Evolutionary conservation across 371 early-diverging fungal genomes (phyloP).

Genomic region (Haplosporangium sp.): DNA sequence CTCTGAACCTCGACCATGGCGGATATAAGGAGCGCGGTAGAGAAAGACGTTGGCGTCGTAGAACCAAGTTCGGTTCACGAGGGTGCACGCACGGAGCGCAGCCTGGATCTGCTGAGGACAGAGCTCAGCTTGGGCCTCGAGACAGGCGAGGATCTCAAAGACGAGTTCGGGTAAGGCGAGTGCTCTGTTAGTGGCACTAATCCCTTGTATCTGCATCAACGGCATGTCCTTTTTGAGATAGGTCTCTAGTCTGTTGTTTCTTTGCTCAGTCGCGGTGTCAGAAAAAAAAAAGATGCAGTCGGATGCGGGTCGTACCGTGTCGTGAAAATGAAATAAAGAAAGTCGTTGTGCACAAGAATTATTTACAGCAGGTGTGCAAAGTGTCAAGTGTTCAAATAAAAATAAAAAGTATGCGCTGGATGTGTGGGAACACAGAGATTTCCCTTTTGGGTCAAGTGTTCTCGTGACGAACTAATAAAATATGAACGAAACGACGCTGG

Average conservation of each 20-base stretch:
- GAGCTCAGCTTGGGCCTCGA: constrained; percentile 48
- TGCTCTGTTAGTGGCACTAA: constrained; percentile 39
- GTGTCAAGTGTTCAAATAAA: not conserved
- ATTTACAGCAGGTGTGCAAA: not conserved
- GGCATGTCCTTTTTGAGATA: constrained; percentile 23
- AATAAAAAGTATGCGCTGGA: too few relatives aligned
- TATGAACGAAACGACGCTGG: constrained; percentile 2
- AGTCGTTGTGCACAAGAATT: not conserved
- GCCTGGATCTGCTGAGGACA: constrained; percentile 40
- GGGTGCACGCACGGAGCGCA: constrained; percentile 48
- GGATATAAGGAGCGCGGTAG: constrained; percentile 46
- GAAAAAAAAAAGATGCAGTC: too few relatives aligned
- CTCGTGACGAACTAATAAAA: constrained; percentile 23
- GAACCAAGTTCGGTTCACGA: constrained; percentile 53
- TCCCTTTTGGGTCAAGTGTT: constrained; percentile 13
- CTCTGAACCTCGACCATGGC: constrained; percentile 41
- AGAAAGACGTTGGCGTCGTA: constrained; percentile 51
- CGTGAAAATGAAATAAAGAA: too few relatives aligned
- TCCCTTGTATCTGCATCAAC: not conserved
- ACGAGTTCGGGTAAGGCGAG: constrained; percentile 53
- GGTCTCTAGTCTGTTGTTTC: too few relatives aligned
- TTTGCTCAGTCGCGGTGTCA: too few relatives aligned
- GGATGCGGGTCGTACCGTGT: too few relatives aligned
- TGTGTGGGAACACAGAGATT: constrained; percentile 10
- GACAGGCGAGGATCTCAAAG: constrained; percentile 50